These are phyloP conservation scores for Aegilops speltoides DNA, from an alignment of 176 grass and related monocot genomes.

Conservation along the genomic window DNA sequence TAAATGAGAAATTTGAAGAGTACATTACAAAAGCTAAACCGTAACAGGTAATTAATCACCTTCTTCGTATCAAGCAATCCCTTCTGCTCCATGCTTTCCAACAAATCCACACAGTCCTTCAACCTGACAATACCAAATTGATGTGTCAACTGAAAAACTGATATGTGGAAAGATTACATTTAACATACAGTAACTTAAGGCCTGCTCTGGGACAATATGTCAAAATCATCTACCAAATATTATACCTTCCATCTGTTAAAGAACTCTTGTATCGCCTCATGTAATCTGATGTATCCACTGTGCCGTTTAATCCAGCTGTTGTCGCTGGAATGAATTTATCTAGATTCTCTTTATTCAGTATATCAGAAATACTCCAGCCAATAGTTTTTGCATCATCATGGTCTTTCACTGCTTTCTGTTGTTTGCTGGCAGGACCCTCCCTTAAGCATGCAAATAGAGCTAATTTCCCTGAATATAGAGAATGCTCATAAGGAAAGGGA, in stretches of 20 bases:
- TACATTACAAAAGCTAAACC: conserved; percentile 14
- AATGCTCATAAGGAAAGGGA: conserved; percentile 27
- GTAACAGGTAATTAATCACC: conserved; percentile 40
- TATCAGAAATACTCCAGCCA: conserved; percentile 36
- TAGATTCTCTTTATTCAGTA: conserved; percentile 44
- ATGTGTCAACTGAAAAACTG: conserved; percentile 4
- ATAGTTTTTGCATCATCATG: conserved; percentile 36
- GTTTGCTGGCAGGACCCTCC: conserved; percentile 61
- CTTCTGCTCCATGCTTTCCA: conserved; percentile 64
- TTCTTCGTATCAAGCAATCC: conserved; percentile 79
- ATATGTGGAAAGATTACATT: conserved; percentile 11
- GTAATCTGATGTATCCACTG: conserved; percentile 51
- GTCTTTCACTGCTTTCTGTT: conserved; percentile 41
- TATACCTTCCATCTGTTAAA: conserved; percentile 79
- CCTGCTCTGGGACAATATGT: background rate
- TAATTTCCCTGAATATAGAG: conserved; percentile 48
- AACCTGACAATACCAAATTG: conserved; percentile 54
- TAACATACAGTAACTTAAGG: conserved; percentile 8
- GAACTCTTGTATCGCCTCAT: conserved; percentile 68
- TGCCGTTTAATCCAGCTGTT: conserved; percentile 41
- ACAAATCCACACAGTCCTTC: conserved; percentile 70
- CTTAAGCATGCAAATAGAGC: conserved; percentile 59
- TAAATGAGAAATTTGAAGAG: conserved; percentile 32
- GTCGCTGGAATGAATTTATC: conserved; percentile 35
- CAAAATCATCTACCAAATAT: conserved; percentile 26